Percentiles rank a stretch among this genome's conserved stretches.
These are phyloP conservation scores for Tricholoma terreum DNA, from an alignment of 768 basidiomycete genomes.

Conservation along the genomic window DNA sequence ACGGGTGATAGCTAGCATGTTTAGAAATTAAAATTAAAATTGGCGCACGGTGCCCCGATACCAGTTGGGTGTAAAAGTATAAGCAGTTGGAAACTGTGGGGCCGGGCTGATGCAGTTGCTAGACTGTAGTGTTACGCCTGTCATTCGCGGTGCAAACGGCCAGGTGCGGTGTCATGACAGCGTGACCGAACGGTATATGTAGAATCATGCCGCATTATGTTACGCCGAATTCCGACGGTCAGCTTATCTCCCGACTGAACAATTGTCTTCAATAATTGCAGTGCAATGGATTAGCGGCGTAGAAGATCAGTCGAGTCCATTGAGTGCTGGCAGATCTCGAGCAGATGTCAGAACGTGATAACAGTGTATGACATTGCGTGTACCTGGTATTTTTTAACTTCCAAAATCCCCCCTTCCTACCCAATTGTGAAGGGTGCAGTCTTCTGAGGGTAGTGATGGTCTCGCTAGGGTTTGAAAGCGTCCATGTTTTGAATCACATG, in stretches of 20 bases:
- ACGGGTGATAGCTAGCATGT: too few species aligned
- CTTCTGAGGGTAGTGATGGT: background rate
- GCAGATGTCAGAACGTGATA: background rate
- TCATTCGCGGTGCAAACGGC: too few species aligned
- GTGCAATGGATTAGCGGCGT: background rate
- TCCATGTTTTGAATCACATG: background rate
- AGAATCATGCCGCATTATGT: background rate
- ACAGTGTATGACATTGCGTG: too few species aligned
- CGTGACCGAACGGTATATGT: too few species aligned
- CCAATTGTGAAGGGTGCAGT: background rate
- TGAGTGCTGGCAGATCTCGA: constrained; percentile 1
- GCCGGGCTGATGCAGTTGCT: too few species aligned
- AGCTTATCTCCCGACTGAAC: background rate
- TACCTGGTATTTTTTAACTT: background rate
- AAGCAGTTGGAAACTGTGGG: too few species aligned
- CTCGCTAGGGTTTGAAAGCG: background rate
- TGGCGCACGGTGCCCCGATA: too few species aligned
- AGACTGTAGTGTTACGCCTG: too few species aligned
- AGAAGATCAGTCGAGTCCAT: background rate
- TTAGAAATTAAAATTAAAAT: too few species aligned
- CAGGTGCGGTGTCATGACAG: too few species aligned
- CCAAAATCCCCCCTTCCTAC: background rate
- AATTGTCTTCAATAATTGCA: background rate
- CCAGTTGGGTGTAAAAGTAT: too few species aligned
- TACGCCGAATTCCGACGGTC: background rate